Conservation (phyloP, 225 moss, liverwort and hornwort species). For the Neckera pumila region DNA sequence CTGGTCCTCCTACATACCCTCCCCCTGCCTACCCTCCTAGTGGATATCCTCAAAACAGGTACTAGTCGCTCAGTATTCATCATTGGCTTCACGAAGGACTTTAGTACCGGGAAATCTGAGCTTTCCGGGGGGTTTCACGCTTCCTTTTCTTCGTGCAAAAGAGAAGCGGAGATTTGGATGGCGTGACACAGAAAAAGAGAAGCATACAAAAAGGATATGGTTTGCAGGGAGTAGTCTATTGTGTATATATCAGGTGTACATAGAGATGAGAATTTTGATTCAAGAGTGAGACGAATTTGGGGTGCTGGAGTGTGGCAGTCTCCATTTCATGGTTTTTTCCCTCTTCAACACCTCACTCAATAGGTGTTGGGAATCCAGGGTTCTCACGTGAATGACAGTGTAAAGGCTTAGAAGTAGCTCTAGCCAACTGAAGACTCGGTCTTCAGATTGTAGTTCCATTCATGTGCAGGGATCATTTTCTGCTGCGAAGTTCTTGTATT, state of each 20-base stretch:
- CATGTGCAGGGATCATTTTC: not conserved
- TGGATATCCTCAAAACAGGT: not conserved
- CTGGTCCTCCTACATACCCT: slow-evolving; percentile 4
- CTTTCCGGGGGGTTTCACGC: not conserved
- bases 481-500: not conserved
- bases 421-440: not conserved
- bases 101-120: not conserved
- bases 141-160: not conserved
- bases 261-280: not conserved
- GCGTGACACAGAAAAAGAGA: not conserved
- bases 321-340: not conserved
- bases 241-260: not conserved
- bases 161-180: not conserved
- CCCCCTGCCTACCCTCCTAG: not conserved
- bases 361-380: not conserved
- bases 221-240: not conserved
- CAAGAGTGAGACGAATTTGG: not conserved
- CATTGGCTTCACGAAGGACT: not conserved
- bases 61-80: not conserved
- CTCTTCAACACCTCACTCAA: not conserved
- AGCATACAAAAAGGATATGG: not conserved
- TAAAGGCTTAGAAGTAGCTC: not conserved
- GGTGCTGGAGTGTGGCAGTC: not conserved
- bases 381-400: not conserved
- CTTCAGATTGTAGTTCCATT: not conserved